phyloP scores from a whole-genome alignment of 2,329 filamentous ascomycete genomes.

The Fusarium globosum region DNA sequence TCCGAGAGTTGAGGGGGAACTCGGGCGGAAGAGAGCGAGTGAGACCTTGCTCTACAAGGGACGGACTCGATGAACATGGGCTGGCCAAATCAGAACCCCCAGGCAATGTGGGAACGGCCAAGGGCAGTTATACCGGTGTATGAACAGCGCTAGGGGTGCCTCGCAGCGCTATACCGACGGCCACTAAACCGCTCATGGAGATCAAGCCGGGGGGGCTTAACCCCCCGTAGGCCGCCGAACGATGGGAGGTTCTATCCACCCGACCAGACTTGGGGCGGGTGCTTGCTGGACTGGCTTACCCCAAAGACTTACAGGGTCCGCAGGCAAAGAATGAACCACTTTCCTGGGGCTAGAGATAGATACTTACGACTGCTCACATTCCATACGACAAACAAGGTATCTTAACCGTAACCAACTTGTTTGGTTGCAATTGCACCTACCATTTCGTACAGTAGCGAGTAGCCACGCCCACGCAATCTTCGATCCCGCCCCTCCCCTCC shows the following conservation, averaged over 20 bases:
- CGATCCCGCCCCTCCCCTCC: slow-evolving; percentile 41
- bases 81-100: slow-evolving; percentile 25
- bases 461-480: slow-evolving; percentile 29
- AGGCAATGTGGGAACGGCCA: slow-evolving; percentile 32
- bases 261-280: slow-evolving; percentile 15
- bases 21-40: slow-evolving; percentile 28
- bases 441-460: slow-evolving; percentile 19
- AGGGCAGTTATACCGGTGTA: slow-evolving; percentile 33
- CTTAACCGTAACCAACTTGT: slow-evolving; percentile 3
- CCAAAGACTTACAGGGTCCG: slow-evolving; percentile 18
- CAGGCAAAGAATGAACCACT: slow-evolving; percentile 7
- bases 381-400: slow-evolving; percentile 12
- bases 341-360: slow-evolving; percentile 27
- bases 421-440: slow-evolving; percentile 11
- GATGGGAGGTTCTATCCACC: slow-evolving; percentile 19
- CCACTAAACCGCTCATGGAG: slow-evolving; percentile 34
- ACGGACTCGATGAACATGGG: slow-evolving; percentile 21
- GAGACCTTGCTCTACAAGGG: slow-evolving; percentile 7
- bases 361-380: slow-evolving; percentile 18
- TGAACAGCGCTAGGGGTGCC: slow-evolving; percentile 28
- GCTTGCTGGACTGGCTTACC: slow-evolving; percentile 23
- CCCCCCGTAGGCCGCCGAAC: slow-evolving; percentile 21
- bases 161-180: slow-evolving; percentile 33
- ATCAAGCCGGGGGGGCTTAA: slow-evolving; percentile 25
- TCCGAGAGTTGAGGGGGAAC: slow-evolving; percentile 12